phyloP scores from a whole-genome alignment of 106 monocot genomes.

The Acorus calamus region DNA sequence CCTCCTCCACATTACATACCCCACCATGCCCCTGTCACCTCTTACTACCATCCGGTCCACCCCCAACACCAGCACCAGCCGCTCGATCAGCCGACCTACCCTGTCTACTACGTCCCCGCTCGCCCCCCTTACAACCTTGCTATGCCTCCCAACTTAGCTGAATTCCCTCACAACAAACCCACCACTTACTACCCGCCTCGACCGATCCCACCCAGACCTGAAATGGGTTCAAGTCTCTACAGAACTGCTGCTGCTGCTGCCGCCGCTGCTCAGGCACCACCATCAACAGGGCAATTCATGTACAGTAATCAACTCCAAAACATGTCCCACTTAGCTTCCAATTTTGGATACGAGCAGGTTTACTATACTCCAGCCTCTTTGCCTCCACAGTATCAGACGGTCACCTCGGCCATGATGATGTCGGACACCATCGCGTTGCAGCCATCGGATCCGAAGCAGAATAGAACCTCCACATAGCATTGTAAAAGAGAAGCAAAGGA shows the following conservation, averaged over 20 bases:
- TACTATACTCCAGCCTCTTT: conserved; percentile 40
- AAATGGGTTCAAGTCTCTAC: conserved; percentile 35
- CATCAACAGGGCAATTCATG: conserved; percentile 11
- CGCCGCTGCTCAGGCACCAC: conserved; percentile 9
- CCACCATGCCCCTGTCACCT: conserved; percentile 27
- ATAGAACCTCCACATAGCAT: conserved; percentile 7
- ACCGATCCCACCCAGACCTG: conserved; percentile 15
- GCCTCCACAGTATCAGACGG: conserved; percentile 40
- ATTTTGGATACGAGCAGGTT: conserved; percentile 48
- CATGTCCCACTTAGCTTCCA: conserved; percentile 19
- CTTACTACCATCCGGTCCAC: conserved; percentile 40
- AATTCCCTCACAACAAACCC: conserved; percentile 1
- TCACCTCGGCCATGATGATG: conserved; percentile 9
- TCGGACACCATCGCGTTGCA: conserved; percentile 6
- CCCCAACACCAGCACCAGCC: conserved; percentile 27
- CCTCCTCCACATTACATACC: conserved; percentile 31
- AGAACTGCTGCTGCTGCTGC: conserved; percentile 21
- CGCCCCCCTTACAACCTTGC: conserved; percentile 20
- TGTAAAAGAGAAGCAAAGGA: too few species aligned
- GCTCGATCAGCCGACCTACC: conserved; percentile 21
- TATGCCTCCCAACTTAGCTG: conserved; percentile 10
- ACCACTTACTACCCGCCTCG: conserved; percentile 2
- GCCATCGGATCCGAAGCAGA: conserved; percentile 17
- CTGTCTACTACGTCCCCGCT: conserved; percentile 58
- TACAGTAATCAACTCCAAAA: conserved; percentile 43